Percentiles rank a stretch among this genome's conserved stretches.
Conservation (phyloP, 106 monocot genomes). For the Dioscorea dumetorum region DNA sequence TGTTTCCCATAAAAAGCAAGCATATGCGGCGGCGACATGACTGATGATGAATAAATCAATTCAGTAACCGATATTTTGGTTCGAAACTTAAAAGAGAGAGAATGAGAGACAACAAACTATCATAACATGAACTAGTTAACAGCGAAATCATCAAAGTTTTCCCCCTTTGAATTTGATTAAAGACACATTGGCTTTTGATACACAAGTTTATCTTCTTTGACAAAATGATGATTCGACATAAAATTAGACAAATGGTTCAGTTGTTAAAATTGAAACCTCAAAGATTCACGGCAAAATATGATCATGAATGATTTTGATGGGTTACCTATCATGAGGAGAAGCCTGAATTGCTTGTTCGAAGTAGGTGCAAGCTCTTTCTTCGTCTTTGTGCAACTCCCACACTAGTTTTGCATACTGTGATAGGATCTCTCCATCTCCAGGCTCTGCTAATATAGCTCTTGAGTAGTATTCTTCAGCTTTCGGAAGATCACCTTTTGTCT, state of each 20-base stretch:
- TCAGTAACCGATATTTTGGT: background rate
- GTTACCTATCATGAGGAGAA: slow-evolving; percentile 48
- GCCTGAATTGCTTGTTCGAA: slow-evolving; percentile 59
- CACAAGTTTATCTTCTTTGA: no score
- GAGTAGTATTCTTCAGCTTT: slow-evolving; percentile 80
- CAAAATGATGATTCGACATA: no score
- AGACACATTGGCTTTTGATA: no score
- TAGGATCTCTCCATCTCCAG: slow-evolving; percentile 61
- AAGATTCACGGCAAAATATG: no score
- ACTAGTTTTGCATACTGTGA: slow-evolving; percentile 65
- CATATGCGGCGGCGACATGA: slow-evolving; percentile 51
- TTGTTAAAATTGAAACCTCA: no score
- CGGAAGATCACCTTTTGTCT: slow-evolving; percentile 46
- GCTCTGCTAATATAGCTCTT: slow-evolving; percentile 65
- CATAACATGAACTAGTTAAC: no score
- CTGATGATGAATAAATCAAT: slow-evolving; percentile 13
- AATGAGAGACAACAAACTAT: no score
- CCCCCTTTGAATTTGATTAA: no score
- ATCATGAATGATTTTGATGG: background rate
- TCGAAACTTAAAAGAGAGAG: no score
- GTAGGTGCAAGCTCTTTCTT: slow-evolving; percentile 58
- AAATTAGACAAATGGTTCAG: no score
- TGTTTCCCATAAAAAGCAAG: slow-evolving; percentile 58
- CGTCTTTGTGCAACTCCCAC: slow-evolving; percentile 70
- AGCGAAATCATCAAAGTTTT: no score